These are phyloP conservation scores for Monosporascus sp. DNA, from an alignment of 2,329 filamentous ascomycete genomes.

Conservation along the genomic window DNA sequence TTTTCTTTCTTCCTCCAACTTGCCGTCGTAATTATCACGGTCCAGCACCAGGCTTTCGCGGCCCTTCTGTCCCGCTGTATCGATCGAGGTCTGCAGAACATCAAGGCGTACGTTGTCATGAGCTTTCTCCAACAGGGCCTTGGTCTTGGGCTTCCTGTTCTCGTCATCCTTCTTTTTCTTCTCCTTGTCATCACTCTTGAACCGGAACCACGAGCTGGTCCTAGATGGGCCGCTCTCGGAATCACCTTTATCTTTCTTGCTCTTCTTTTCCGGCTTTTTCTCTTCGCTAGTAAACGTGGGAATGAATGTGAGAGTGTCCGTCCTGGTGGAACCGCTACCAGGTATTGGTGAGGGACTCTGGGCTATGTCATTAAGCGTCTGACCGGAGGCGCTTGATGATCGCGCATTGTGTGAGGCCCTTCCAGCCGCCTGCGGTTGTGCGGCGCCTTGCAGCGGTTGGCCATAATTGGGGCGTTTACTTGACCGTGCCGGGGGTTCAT, in stretches of 20 bases:
- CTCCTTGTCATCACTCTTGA: constrained; percentile 72
- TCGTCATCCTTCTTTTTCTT: constrained; percentile 56
- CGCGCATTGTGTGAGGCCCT: constrained; percentile 16
- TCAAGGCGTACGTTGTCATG: constrained; percentile 83
- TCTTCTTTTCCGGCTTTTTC: constrained; percentile 67
- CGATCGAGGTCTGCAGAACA: constrained; percentile 81
- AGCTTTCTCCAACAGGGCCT: constrained; percentile 51
- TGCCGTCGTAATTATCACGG: constrained; percentile 65
- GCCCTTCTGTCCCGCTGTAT: constrained; percentile 57
- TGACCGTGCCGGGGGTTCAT: constrained; percentile 44
- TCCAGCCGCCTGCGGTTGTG: constrained; percentile 17
- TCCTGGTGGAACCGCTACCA: constrained; percentile 60
- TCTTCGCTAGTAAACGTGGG: constrained; percentile 67
- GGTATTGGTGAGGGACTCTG: constrained; percentile 64
- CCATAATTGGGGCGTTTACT: constrained; percentile 34
- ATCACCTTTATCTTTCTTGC: constrained; percentile 67
- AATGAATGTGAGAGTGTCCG: constrained; percentile 74
- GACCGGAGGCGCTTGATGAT: constrained; percentile 32
- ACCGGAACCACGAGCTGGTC: constrained; percentile 82
- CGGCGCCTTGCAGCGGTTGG: constrained; percentile 21
- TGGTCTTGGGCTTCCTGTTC: constrained; percentile 59
- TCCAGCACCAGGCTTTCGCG: constrained; percentile 83
- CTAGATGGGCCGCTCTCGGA: constrained; percentile 49
- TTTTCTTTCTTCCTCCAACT: constrained; percentile 74
- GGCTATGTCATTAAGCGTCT: constrained; percentile 60